Base-by-base conservation (phyloP, 2,329 filamentous ascomycete species). In the Simplicillium sp. region DNA sequence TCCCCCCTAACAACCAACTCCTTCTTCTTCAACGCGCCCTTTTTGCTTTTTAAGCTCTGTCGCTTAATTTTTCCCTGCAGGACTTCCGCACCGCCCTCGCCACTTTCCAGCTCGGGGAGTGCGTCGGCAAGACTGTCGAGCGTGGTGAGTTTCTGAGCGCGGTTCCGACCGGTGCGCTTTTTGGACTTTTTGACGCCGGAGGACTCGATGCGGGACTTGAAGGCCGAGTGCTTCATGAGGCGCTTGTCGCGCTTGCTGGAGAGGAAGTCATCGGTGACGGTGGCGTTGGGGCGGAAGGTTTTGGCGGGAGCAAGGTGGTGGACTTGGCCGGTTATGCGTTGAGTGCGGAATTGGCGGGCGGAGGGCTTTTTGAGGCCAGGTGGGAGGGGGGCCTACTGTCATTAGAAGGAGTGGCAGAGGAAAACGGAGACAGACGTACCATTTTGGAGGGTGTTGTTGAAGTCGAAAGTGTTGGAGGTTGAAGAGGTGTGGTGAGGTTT, bases 161-260 rank as follows among this genome's bases (percentile, higher is more conserved):
- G 80, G 65, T 48, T 84, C 70, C 54, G 57, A 18, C 34, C 40
- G 59, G 40, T 60, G 52, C 44, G 66, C 50, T 50, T 53, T 17
- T 44, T 34, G 15, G 46, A 36, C 43, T 48, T 53, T 36, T 44
- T 45, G 42, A 48, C 12, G 52, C 44, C 56, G 7, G 70, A 64
- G 49, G 88, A 87, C 49, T 80, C 68, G 52, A 95, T 84, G 47
- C 81, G 84, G 15, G 79, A 82, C 20, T 94, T 69, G 48, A 97
- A 87, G 12, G 80, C 66, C 0, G 84, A 83, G 68, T 87, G 87
- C 57, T 88, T 89, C 52, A 94, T 86, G 29, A 73, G 67, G 17
- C 82, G 84, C 67, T 90, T 94, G 67, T 94, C 86, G 56, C 77
- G 81, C 64, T 96, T 97, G 47, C 73, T 80, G 41, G 79, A 74